phyloP scores from a whole-genome alignment of 192 early-diverging fungal genomes.

The Coemansia sp. region DNA sequence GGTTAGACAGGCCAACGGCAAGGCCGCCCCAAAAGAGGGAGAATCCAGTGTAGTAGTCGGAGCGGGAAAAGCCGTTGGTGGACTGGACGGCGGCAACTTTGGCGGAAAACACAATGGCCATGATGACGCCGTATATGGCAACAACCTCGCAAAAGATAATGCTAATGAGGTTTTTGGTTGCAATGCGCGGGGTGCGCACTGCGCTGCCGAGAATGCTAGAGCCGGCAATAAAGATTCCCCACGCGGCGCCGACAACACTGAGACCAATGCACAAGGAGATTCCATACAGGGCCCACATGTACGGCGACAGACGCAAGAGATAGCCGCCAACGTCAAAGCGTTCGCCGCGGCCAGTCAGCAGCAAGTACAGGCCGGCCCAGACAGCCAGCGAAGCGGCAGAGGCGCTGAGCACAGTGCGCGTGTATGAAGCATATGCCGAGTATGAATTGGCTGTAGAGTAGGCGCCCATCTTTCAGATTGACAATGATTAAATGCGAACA shows the following conservation, averaged over 20 bases:
- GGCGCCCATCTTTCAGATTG: too few species aligned
- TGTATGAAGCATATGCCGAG: conserved; percentile 13
- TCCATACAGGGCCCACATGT: conserved; percentile 85
- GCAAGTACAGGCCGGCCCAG: conserved; percentile 66
- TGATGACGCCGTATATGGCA: conserved; percentile 97
- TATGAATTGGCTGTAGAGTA: too few species aligned
- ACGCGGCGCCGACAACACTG: conserved; percentile 88
- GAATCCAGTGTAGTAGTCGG: conserved; percentile 82
- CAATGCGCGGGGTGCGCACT: conserved; percentile 85
- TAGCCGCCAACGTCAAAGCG: conserved; percentile 83
- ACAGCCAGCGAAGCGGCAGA: conserved; percentile 9
- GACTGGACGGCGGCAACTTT: conserved; percentile 64
- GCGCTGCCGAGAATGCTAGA: conserved; percentile 83
- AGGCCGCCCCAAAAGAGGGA: conserved; percentile 94
- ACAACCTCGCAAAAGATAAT: conserved; percentile 99
- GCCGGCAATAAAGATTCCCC: conserved; percentile 97
- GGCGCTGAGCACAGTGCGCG: conserved; percentile 13
- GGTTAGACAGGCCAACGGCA: conserved; percentile 90
- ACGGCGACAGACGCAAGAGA: conserved; percentile 71
- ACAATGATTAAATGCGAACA: background rate
- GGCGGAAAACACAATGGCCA: conserved; percentile 93
- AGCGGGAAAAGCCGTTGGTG: conserved; percentile 47
- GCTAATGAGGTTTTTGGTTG: conserved; percentile 95
- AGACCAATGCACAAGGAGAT: conserved; percentile 81
- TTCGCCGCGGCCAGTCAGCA: conserved; percentile 84